Base-by-base conservation (phyloP, 2,329 filamentous ascomycete species). In the Teratosphaeria nubilosa region DNA sequence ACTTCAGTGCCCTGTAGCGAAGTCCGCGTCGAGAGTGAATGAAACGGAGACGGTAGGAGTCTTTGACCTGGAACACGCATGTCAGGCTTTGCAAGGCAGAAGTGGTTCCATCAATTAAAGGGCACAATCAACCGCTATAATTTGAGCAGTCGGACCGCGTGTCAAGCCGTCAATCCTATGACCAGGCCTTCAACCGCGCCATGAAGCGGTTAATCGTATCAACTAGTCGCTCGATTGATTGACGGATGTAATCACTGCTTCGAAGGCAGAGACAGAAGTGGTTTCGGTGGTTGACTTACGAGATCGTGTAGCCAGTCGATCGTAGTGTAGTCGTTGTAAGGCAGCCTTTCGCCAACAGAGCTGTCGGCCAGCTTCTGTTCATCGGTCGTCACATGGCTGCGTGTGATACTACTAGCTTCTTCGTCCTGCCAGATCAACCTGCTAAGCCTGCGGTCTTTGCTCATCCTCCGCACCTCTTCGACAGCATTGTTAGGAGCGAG, bases 301-400 rank as follows among this genome's bases (percentile, higher is more conserved):
- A 85, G 68, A 63, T 83, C 81, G 67, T 83, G 82, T 10, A 85
- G 73, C 81, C 81, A 85, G 68, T 85, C 82, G 58, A 84, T 84
- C 1, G 81, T 83, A 7, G 78, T 81, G 63, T 85, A 85, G 62
- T 84, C 79, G 64, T 82, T 83, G 65, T 85, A 85, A 0, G 80
- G 78, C 22, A 84, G 68, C 55, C 81, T 71, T 65, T 84, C 82
- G 50, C 80, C 81, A 11, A 81, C 72, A 1, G 78, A 72, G 25
- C 75, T 78, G 3, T 70, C 70, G 6, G 65, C 71, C 57, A 82
- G 68, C 20, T 75, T 74, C 59, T 75, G 75, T 62, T 82, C 79
- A 53, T 80, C 77, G 58, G 78, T 79, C 14, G 74, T 75, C 30
- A 78, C 63, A 54, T 74, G 69, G 24, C 76, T 76, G 9, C 66